Percentiles rank a stretch among this genome's conserved stretches.
Conservation (phyloP, 2,329 filamentous ascomycete species). For the Fusarium gaditjirri region DNA sequence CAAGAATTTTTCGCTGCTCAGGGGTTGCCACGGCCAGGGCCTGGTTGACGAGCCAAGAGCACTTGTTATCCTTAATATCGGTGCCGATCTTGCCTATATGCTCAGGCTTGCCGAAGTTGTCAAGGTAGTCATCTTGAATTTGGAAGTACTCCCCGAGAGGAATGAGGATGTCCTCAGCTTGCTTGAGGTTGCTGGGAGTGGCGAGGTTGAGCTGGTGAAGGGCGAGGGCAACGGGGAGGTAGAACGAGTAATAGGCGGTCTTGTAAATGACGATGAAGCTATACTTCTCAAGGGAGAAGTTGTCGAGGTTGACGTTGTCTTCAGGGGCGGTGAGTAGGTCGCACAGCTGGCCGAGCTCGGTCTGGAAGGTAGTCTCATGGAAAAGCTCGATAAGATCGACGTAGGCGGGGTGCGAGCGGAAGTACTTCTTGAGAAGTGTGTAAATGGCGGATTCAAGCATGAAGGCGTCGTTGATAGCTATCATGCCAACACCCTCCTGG, state of each 20-base stretch:
- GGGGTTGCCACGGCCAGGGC: slow-evolving; percentile 82
- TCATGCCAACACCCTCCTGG: slow-evolving; percentile 87
- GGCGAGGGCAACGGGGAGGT: slow-evolving; percentile 92
- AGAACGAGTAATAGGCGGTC: slow-evolving; percentile 99
- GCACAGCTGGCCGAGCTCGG: slow-evolving; percentile 93
- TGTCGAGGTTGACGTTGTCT: slow-evolving; percentile 89
- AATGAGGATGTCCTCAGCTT: slow-evolving; percentile 90
- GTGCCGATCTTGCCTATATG: slow-evolving; percentile 98
- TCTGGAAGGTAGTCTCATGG: slow-evolving; percentile 94
- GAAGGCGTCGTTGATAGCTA: slow-evolving; percentile 98
- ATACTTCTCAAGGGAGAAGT: slow-evolving; percentile 96
- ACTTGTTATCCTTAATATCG: slow-evolving; percentile 99
- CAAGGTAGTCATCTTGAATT: slow-evolving; percentile 97
- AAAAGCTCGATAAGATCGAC: slow-evolving; percentile 94
- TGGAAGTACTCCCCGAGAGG: slow-evolving; percentile 99
- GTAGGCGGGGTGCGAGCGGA: slow-evolving; percentile 87
- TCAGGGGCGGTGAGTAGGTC: slow-evolving; percentile 96
- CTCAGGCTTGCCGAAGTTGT: slow-evolving; percentile 93
- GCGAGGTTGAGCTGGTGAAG: slow-evolving; percentile 87
- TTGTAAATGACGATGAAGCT: slow-evolving; percentile 99
- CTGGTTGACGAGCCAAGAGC: slow-evolving; percentile 97
- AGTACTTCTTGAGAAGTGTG: slow-evolving; percentile 90
- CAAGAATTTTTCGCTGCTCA: slow-evolving; percentile 87
- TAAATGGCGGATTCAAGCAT: slow-evolving; percentile 94
- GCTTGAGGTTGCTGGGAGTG: slow-evolving; percentile 87